Evolutionary conservation across 805 yeast species (phyloP).

Genomic region (Teunomyces tritomae): DNA sequence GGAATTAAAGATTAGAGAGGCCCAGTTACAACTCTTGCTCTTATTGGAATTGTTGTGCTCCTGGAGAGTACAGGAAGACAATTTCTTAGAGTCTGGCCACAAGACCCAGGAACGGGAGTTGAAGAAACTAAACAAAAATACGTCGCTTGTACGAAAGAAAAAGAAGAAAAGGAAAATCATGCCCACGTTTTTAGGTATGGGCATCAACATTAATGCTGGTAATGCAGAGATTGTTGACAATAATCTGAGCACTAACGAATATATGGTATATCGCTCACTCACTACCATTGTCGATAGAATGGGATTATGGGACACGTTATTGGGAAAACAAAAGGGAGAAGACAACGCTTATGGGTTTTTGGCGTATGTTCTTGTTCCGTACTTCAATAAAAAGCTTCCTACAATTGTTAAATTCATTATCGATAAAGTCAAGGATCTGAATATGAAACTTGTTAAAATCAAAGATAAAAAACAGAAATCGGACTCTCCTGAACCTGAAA

Average conservation of each 20-base stretch:
- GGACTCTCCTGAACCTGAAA: background rate
- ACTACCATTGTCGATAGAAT: conserved; percentile 51
- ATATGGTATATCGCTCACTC: conserved; percentile 23
- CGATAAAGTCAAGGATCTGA: conserved; percentile 48
- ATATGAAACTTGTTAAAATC: conserved; percentile 24
- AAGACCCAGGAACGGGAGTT: conserved; percentile 30
- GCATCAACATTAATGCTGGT: conserved; percentile 17
- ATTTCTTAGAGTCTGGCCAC: conserved; percentile 24
- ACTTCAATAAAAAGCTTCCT: conserved; percentile 49
- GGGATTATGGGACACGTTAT: conserved; percentile 51
- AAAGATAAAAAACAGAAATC: conserved; percentile 5
- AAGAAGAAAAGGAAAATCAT: conserved; percentile 25
- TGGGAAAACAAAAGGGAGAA: conserved; percentile 26
- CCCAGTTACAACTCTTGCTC: conserved; percentile 52
- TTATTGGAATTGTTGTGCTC: conserved; percentile 44
- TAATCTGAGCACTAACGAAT: conserved; percentile 21
- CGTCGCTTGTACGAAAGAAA: conserved; percentile 20
- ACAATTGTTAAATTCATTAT: conserved; percentile 43
- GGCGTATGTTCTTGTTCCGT: conserved; percentile 53
- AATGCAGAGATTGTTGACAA: conserved; percentile 4
- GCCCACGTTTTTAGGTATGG: conserved; percentile 45
- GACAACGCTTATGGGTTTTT: conserved; percentile 44
- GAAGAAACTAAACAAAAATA: conserved; percentile 16
- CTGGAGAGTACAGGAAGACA: conserved; percentile 33
- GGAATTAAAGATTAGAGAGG: conserved; percentile 52